phyloP scores from a whole-genome alignment of 106 monocot genomes.

The Dendrobium catenatum region DNA sequence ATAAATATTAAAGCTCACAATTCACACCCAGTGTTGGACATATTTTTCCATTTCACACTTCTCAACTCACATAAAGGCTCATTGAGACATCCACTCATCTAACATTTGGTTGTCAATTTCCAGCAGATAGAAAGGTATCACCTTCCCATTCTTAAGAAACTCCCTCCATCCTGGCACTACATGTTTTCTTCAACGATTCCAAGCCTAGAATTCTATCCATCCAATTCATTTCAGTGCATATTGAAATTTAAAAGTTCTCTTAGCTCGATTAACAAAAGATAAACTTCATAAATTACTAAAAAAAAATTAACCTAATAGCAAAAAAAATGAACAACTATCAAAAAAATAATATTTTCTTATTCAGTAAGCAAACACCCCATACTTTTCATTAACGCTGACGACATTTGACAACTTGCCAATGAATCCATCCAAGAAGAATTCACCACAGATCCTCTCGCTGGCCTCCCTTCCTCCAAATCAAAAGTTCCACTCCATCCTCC shows the following conservation, averaged over 20 bases:
- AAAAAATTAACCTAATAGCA: not conserved
- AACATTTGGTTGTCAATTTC: not conserved
- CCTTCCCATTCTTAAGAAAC: not conserved
- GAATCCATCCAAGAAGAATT: conserved; percentile 11
- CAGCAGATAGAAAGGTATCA: not conserved
- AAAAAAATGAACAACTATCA: not conserved
- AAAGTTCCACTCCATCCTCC: conserved; percentile 4
- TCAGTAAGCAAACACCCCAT: not conserved
- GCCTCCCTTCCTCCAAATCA: conserved; percentile 11
- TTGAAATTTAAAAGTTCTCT: not conserved
- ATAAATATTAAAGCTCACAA: not conserved
- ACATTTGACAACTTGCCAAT: not conserved
- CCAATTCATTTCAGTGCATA: not conserved
- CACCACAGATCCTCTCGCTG: not conserved
- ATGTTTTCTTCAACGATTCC: not conserved
- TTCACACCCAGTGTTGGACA: not conserved
- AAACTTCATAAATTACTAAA: not conserved
- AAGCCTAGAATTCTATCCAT: not conserved
- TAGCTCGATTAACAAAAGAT: not conserved
- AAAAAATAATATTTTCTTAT: not conserved
- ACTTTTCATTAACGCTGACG: not conserved
- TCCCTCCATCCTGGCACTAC: not conserved
- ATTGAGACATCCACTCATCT: not conserved
- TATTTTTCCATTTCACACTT: not conserved
- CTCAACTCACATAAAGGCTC: not conserved